Base-by-base conservation (phyloP, 2,329 filamentous ascomycete species). In the Pyricularia sp. region DNA sequence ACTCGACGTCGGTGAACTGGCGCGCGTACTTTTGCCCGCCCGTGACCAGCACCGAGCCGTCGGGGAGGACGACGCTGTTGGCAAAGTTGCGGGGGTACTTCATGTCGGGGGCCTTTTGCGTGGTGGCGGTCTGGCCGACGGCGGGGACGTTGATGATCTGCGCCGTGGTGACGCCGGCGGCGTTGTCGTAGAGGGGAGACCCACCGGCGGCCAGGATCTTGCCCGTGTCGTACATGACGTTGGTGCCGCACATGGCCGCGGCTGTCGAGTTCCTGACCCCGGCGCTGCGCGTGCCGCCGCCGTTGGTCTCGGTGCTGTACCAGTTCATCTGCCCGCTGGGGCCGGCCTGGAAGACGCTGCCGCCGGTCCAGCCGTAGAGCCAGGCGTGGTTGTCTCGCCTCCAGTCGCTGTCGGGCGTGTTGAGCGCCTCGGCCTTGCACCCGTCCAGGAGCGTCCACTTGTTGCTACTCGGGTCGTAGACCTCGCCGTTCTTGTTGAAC, bases 301-400 rank as follows among this genome's bases (percentile, higher is more conserved):
- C 72, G 2, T 80, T 82, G 28, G 28, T 30, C 7, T 77, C 77
- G n/a, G 58, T 61, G 58, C 3, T 25, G 71, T 82, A 87, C 85
- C 84, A 87, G 71, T 86, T 82, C 83, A 86, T 84, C 1, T 74
- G 74, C 59, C 75, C 78, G 64, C 78, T 81, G 1, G 84, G 84
- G 0, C 84, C 84, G 11, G 83, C 84, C 73, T 86, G 83, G 72
- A 86, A 84, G 1, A 84, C 79, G 3, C 75, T 79, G 20, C 76
- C 77, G 66, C 77, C 74, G 69, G 79, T 84, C 80, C 83, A 85
- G 17, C 74, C 79, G 68, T 85, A 84, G 0, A 85, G 77, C 84
- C 83, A 86, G 20, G 74, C 84, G 72, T 87, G 85, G 71, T 86
- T 86, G 69, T 86, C 84, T 9, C 78, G 72, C 9, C 81, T 81